These are phyloP conservation scores for Pichia sp. DNA, from an alignment of 1,139 yeast genomes.

Conservation along the genomic window DNA sequence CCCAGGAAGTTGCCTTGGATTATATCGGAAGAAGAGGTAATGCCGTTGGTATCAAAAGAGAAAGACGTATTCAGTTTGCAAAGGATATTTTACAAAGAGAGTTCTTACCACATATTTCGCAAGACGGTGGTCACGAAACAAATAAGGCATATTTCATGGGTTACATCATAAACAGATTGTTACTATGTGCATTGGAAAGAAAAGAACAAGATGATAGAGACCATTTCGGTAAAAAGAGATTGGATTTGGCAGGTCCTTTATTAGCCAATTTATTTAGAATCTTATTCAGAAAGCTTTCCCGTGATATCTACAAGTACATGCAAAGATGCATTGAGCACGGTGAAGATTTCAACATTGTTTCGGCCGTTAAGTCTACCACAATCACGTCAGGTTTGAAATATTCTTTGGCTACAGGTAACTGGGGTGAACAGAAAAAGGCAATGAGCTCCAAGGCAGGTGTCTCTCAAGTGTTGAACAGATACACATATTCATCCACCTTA, in stretches of 20 bases:
- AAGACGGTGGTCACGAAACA: conserved; percentile 94
- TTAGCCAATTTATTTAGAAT: conserved; percentile 93
- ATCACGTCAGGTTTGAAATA: conserved; percentile 96
- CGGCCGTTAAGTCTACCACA: conserved; percentile 95
- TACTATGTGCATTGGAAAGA: conserved; percentile 93
- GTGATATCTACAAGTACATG: conserved; percentile 96
- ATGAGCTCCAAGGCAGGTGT: conserved; percentile 99
- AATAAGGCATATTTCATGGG: conserved; percentile 97
- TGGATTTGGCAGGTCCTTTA: conserved; percentile 97
- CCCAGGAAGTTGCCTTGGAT: conserved; percentile 95
- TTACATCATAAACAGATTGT: conserved; percentile 92
- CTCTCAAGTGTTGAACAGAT: conserved; percentile 95
- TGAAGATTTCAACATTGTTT: conserved; percentile 90
- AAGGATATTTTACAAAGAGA: conserved; percentile 95
- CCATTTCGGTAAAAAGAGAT: conserved; percentile 96
- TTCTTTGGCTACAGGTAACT: conserved; percentile 97
- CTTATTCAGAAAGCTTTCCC: conserved; percentile 86
- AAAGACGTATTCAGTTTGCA: conserved; percentile 97
- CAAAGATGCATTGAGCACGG: conserved; percentile 98
- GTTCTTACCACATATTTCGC: conserved; percentile 93
- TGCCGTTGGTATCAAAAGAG: conserved; percentile 87
- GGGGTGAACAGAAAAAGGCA: conserved; percentile 99
- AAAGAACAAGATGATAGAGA: conserved; percentile 99
- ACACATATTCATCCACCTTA: conserved; percentile 93
- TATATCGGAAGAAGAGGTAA: conserved; percentile 98